phyloP scores from a whole-genome alignment of 805 yeast species.

The Danielia reshetovae region DNA sequence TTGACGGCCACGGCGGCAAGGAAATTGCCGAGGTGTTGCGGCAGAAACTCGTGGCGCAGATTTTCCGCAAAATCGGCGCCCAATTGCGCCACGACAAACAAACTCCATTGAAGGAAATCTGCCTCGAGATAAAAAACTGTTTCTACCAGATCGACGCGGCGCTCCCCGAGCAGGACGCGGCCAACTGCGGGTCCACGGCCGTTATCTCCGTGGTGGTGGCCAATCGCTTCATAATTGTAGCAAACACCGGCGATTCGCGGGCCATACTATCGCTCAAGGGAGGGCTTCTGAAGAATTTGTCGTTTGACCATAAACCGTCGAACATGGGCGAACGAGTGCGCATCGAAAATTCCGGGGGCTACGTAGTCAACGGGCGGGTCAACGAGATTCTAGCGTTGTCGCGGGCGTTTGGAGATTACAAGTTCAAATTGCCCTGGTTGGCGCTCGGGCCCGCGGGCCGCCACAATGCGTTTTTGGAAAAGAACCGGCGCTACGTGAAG shows the following conservation, averaged over 20 bases:
- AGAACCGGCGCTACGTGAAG: conserved; percentile 19
- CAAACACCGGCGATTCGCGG: conserved; percentile 77
- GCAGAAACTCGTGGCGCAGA: conserved; percentile 33
- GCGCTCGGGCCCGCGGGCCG: conserved; percentile 16
- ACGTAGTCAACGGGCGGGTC: conserved; percentile 34
- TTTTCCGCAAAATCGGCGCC: conserved; percentile 27
- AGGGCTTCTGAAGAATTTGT: conserved; percentile 44
- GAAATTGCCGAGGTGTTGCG: conserved; percentile 55
- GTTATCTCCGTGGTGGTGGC: conserved; percentile 29
- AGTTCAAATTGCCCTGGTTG: conserved; percentile 38
- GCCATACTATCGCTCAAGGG: conserved; percentile 56
- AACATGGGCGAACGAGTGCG: conserved; percentile 42
- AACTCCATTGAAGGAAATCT: conserved; percentile 14
- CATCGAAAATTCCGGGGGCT: conserved; percentile 39
- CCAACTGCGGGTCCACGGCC: conserved; percentile 43
- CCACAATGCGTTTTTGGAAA: conserved; percentile 29
- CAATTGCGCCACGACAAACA: conserved; percentile 4
- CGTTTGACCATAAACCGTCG: conserved; percentile 43
- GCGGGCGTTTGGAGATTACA: conserved; percentile 43
- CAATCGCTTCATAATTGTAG: conserved; percentile 46
- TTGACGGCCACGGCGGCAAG: conserved; percentile 82
- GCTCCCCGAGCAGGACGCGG: conserved; percentile 21
- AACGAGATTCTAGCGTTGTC: conserved; percentile 42
- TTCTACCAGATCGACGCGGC: conserved; percentile 37
- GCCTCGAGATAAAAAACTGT: conserved; percentile 24